Evolutionary conservation across 2,329 filamentous ascomycete genomes (phyloP).

Genomic region (Calonectria multiphialidica): DNA sequence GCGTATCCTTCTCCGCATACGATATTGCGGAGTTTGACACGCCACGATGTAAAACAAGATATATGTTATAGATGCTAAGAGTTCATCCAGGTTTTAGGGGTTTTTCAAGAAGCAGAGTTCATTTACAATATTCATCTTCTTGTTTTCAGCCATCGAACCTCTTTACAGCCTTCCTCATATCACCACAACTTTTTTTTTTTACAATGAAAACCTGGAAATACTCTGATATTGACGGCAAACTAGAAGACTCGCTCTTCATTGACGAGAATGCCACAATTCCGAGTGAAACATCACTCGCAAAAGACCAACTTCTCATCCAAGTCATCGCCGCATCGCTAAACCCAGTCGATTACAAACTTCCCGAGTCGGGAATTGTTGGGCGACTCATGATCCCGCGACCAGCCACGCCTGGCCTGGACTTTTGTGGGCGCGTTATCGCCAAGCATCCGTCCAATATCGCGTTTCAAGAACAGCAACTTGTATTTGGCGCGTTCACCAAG

Average conservation of each 20-base stretch:
- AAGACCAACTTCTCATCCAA: constrained; percentile 49
- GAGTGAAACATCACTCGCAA: neutral
- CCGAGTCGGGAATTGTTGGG: constrained; percentile 49
- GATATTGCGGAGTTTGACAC: neutral
- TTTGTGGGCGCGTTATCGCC: constrained; percentile 57
- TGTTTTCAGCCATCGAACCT: neutral
- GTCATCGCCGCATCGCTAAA: constrained; percentile 54
- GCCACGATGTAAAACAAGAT: no score
- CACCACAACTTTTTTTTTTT: neutral
- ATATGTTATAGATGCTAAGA: neutral
- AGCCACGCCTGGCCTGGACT: constrained; percentile 58
- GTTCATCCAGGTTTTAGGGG: no score
- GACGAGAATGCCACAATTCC: neutral
- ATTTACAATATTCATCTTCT: no score
- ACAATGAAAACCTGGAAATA: constrained; percentile 12
- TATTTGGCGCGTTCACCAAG: neutral
- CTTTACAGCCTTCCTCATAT: neutral
- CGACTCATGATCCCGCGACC: constrained; percentile 42
- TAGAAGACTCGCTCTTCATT: neutral
- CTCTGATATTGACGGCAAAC: neutral
- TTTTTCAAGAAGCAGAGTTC: neutral
- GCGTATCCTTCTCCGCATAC: neutral
- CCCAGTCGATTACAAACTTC: constrained; percentile 56
- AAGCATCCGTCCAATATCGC: constrained; percentile 12
- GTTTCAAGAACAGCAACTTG: constrained; percentile 2